Base-by-base conservation (phyloP, 305 asterid genomes). In the Fraxinus latifolia region DNA sequence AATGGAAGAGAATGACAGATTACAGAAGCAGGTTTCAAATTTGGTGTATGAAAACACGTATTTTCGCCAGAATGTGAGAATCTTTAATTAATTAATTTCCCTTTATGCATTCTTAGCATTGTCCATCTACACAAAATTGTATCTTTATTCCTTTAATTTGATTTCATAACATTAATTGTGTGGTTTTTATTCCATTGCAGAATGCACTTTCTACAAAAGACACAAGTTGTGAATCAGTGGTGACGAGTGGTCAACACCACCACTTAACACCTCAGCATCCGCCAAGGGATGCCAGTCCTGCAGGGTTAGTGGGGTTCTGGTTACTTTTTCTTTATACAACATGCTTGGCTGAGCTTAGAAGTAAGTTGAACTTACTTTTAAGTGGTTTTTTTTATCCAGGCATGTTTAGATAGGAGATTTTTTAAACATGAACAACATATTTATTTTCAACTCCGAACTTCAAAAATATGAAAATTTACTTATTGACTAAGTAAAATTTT, bases 251-350 rank as follows among this genome's bases (percentile, higher is more conserved):
- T 92, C 98, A 92, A 84, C 97, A 91, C 34, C 87, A 87, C 89
- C 97, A 90, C 85, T 82, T 87, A 87, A 87, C 94, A 74, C 89
- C 94, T 79, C 98, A 90, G 94, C 98, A 89, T 90, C 98, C 98
- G 25, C 98, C 98, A 82, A 90, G 98, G 89, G 98, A 93, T 92
- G 97, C 98, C 83, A 93, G 98, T 90, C 97, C 98, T 95, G 98
- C 97, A 88, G 98, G 98, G 97, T 93, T 84, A 14, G 93, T 91
- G 95, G 89, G 86, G 77, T 82, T 88, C 62, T 76, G 83, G 89
- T 87, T 89, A 90, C 87, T 89, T 92, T 60, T 90, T 91, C 97
- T 87, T 90, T 85, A 86, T 84, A 60, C 14, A 21, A 7, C 29
- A 60, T 60, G 71, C 71, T 60, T 60, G 71, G 71, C 32, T 60